phyloP scores from a whole-genome alignment of 2,329 filamentous ascomycete genomes.

The Didymella arachidicola region DNA sequence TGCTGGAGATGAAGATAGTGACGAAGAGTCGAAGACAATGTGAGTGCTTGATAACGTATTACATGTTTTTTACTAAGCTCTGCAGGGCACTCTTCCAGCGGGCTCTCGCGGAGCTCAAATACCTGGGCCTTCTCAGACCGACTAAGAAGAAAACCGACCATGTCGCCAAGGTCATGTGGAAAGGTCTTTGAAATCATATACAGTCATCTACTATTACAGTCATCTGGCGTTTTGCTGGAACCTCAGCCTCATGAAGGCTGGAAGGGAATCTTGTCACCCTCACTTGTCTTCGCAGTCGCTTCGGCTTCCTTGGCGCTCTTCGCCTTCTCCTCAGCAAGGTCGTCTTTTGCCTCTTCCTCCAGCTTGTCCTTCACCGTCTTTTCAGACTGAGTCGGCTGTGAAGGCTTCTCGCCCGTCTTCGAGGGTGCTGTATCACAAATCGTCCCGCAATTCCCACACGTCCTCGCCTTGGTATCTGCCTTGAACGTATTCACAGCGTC shows the following conservation, averaged over 20 bases:
- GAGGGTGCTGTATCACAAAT: constrained; percentile 74
- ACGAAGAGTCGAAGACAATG: constrained; percentile 58
- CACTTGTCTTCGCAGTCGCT: constrained; percentile 15
- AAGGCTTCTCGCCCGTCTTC: constrained; percentile 5
- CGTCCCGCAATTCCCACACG: constrained; percentile 77
- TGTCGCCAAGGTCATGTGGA: constrained; percentile 82
- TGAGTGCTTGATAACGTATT: constrained; percentile 34
- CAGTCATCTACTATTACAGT: constrained; percentile 9
- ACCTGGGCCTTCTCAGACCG: constrained; percentile 85
- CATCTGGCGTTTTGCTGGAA: not conserved
- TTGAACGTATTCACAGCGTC: constrained; percentile 84
- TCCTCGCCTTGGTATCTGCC: constrained; percentile 72
- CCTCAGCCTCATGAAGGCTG: constrained; percentile 21
- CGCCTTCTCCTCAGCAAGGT: constrained; percentile 10
- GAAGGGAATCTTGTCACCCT: constrained; percentile 9
- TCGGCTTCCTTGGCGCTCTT: constrained; percentile 12
- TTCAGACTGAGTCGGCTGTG: not conserved
- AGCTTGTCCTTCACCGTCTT: constrained; percentile 8
- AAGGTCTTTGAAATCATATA: constrained; percentile 66
- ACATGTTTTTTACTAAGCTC: not conserved
- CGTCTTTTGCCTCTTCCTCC: constrained; percentile 13
- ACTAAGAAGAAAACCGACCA: constrained; percentile 94
- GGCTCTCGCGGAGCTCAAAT: constrained; percentile 82
- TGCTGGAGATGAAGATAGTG: constrained; percentile 60
- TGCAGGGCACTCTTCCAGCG: constrained; percentile 78